Evolutionary conservation across 2,329 filamentous ascomycete species (phyloP), one percentile per base, ranked within the genome.

Genomic region (Eurotiales sp.): DNA sequence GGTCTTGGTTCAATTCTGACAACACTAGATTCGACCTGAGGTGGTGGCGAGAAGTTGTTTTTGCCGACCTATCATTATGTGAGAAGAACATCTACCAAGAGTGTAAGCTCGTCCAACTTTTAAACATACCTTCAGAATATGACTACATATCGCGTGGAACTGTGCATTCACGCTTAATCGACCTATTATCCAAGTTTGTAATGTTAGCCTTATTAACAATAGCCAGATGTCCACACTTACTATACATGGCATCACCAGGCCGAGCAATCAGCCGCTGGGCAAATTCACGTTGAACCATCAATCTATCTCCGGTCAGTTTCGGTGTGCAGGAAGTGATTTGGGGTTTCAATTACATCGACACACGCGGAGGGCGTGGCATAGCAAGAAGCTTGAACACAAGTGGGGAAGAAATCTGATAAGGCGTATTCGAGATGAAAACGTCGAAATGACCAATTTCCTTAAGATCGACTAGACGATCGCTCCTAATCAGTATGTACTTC

Each of bases 201-300:
- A 11, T 34, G n/a, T n/a, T n/a, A n/a, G n/a, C n/a, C n/a, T n/a
- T n/a, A n/a, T n/a, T n/a, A n/a, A n/a, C n/a, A n/a, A n/a, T n/a
- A n/a, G n/a, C n/a, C n/a, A n/a, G n/a, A n/a, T n/a, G n/a, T n/a
- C n/a, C n/a, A 10, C 8, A 41, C 51, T 40, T 22, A 52, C 85
- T 90, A 76, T 96, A 97, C 8, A 97, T 82, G 48, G 90, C 82
- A 65, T 96, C 91, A 8, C 89, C 89, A 0, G 92, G 89, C 40
- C 86, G 85, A 12, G 93, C 93, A 51, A 95, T 92, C 30, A 97
- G 77, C 34, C 92, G 83, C 69, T 95, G 84, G 15, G 91, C 91
- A 64, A 96, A 96, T 73, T 97, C 92, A 64, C 90, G 84, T 75
- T 97, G 92, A 64, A 95, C 93, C 90, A 96, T 96, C 72, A 97